phyloP scores from a whole-genome alignment of 441 rosid genomes.

The Rhodomyrtus psidioides region DNA sequence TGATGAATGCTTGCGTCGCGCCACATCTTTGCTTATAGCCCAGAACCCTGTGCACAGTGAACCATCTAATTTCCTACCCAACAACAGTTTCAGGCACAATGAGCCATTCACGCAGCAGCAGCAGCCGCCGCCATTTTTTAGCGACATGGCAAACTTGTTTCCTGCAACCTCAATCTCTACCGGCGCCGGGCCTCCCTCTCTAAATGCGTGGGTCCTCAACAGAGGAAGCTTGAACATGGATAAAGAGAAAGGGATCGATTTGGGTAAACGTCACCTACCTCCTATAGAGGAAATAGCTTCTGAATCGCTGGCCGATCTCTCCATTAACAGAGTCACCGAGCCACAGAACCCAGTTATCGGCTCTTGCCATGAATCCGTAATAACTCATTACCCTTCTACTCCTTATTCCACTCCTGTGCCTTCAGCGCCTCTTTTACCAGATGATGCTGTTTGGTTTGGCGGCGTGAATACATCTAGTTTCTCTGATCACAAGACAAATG shows the following conservation, averaged over 20 bases:
- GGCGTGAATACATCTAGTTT: conserved; percentile 11
- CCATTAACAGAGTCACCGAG: conserved; percentile 11
- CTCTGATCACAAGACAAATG: conserved; percentile 9
- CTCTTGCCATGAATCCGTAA: conserved; percentile 15
- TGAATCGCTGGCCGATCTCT: conserved; percentile 43
- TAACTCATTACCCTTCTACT: conserved; percentile 16
- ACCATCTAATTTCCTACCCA: conserved; percentile 37
- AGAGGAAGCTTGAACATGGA: conserved; percentile 24
- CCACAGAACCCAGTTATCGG: conserved; percentile 11
- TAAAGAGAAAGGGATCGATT: conserved; percentile 27
- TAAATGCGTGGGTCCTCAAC: conserved; percentile 73
- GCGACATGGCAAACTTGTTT: conserved; percentile 18
- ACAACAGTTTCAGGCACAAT: conserved; percentile 28
- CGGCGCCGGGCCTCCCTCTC: conserved; percentile 82
- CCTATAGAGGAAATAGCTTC: conserved; percentile 52
- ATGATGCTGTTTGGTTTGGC: conserved; percentile 54
- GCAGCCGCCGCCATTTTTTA: conserved; percentile 15
- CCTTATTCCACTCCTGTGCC: conserved; percentile 59
- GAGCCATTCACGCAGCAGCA: conserved; percentile 21
- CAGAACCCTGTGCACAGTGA: conserved; percentile 31
- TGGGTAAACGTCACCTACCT: conserved; percentile 25
- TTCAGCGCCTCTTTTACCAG: conserved; percentile 89
- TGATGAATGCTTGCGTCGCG: conserved; percentile 74
- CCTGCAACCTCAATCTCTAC: conserved; percentile 38
- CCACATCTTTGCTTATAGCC: conserved; percentile 54